Conservation (phyloP, 2,329 filamentous ascomycete species). For the Tolypocladium ovalisporum region DNA sequence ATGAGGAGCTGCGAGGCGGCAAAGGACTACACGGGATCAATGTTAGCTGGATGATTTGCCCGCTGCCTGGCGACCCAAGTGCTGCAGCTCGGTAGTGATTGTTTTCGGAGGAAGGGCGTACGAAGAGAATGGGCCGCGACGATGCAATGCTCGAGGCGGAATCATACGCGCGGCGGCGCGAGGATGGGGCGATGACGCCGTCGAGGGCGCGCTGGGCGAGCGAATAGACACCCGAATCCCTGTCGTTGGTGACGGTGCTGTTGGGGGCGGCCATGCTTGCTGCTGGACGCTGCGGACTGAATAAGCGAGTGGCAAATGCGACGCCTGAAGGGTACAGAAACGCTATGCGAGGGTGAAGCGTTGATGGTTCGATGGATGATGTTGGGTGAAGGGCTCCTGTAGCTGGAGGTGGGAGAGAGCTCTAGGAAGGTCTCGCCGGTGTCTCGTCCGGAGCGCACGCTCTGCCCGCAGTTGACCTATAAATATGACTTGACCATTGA, state of each 20-base stretch:
- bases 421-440: too few species aligned
- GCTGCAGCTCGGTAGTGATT: background rate
- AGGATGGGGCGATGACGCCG: conserved; percentile 46
- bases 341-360: background rate
- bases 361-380: background rate
- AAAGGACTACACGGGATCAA: conserved; percentile 44
- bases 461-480: background rate
- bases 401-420: background rate
- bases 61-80: too few species aligned
- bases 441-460: too few species aligned
- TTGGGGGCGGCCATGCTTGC: background rate
- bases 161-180: conserved; percentile 45
- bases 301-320: background rate
- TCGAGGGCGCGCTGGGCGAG: conserved; percentile 34
- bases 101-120: conserved; percentile 26
- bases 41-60: background rate
- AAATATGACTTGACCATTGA: background rate
- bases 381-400: background rate
- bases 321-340: background rate
- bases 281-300: background rate
- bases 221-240: conserved; percentile 23
- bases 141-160: conserved; percentile 44
- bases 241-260: conserved; percentile 14
- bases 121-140: conserved; percentile 58
- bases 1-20: conserved; percentile 53